phyloP scores from a whole-genome alignment of 2,329 filamentous ascomycete species.

The Knoxdaviesia proteae region DNA sequence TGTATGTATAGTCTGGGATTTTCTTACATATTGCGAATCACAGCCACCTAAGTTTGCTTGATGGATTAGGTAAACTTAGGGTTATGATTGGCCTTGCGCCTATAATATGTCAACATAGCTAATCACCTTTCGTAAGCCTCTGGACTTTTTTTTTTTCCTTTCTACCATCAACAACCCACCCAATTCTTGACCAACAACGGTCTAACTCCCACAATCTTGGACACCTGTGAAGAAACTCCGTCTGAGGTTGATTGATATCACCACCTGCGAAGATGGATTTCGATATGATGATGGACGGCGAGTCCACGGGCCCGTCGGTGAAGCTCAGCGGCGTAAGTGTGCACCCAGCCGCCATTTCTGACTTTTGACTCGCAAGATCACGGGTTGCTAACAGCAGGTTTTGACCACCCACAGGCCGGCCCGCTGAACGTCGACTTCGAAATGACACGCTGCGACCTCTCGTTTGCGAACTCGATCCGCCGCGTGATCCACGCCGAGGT shows the following conservation, averaged over 20 bases:
- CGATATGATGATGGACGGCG: slow-evolving; percentile 39
- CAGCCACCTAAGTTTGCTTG: too few species aligned
- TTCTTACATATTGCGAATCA: too few species aligned
- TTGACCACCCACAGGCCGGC: slow-evolving; percentile 40
- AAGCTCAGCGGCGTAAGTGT: slow-evolving; percentile 36
- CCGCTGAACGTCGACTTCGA: slow-evolving; percentile 73
- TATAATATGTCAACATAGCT: too few species aligned
- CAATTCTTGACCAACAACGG: too few species aligned
- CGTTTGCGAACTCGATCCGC: slow-evolving; percentile 82
- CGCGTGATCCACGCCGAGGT: slow-evolving; percentile 86
- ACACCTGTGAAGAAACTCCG: too few species aligned
- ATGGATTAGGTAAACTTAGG: too few species aligned
- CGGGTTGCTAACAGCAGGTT: not conserved
- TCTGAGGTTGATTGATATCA: slow-evolving; percentile 11
- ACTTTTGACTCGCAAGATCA: not conserved
- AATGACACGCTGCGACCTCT: slow-evolving; percentile 69
- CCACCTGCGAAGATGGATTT: slow-evolving; percentile 26
- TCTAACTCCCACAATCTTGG: too few species aligned
- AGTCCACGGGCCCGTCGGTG: slow-evolving; percentile 33
- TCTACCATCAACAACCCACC: not conserved
- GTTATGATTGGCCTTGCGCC: too few species aligned
- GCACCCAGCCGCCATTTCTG: not conserved
- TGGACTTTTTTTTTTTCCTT: not conserved
- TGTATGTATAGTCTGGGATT: too few species aligned
- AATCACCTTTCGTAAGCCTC: too few species aligned